phyloP scores from a whole-genome alignment of 2,329 filamentous ascomycete genomes.

The Epichloe gansuensis region DNA sequence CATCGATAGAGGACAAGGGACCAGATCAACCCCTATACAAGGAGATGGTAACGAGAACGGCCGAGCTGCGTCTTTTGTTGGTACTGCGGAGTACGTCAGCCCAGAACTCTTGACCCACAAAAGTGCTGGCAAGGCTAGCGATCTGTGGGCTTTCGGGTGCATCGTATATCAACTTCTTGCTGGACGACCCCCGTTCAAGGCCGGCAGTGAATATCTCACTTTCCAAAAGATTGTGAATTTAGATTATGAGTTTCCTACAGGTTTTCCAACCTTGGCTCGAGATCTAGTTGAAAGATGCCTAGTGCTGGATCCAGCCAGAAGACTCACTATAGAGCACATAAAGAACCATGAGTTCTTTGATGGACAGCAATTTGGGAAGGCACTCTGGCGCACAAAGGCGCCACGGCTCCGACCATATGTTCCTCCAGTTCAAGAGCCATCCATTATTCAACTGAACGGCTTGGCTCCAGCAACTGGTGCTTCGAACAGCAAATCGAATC shows the following conservation, averaged over 20 bases:
- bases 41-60: slow-evolving; percentile 44
- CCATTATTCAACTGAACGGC: slow-evolving; percentile 61
- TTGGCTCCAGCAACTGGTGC: slow-evolving; percentile 16
- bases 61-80: slow-evolving; percentile 87
- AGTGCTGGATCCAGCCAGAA: slow-evolving; percentile 72
- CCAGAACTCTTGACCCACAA: slow-evolving; percentile 95
- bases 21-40: slow-evolving; percentile 16
- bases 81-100: slow-evolving; percentile 95
- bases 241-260: slow-evolving; percentile 84
- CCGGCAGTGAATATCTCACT: slow-evolving; percentile 85
- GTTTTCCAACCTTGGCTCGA: slow-evolving; percentile 73
- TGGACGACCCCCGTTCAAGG: slow-evolving; percentile 96
- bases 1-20: slow-evolving; percentile 19
- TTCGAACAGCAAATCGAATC: slow-evolving; percentile 16
- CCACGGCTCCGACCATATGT: slow-evolving; percentile 76
- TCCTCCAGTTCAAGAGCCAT: slow-evolving; percentile 61
- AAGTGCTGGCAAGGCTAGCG: slow-evolving; percentile 92
- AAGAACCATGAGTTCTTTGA: slow-evolving; percentile 95
- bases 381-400: slow-evolving; percentile 79
- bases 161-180: slow-evolving; percentile 92
- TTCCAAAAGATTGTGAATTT: slow-evolving; percentile 96
- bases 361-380: slow-evolving; percentile 70
- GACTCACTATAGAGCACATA: slow-evolving; percentile 88
- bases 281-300: slow-evolving; percentile 85
- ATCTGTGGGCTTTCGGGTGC: slow-evolving; percentile 96